These are phyloP conservation scores for Sanghuangporus sanghuang DNA, from an alignment of 1,284 basidiomycete species.

Conservation along the genomic window DNA sequence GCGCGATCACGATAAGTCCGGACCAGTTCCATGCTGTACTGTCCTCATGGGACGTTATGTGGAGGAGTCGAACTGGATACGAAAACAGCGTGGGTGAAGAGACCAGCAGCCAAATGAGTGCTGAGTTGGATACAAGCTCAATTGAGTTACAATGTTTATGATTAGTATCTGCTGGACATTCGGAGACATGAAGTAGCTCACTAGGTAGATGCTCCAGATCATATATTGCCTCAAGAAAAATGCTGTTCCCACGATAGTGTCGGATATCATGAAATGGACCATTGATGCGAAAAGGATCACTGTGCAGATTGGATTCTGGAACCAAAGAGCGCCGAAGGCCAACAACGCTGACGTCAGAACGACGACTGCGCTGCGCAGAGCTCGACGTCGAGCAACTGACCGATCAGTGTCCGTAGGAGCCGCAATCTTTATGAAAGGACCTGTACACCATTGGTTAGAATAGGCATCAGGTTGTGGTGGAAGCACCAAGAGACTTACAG, in stretches of 20 bases:
- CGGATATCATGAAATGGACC: conserved; percentile 4
- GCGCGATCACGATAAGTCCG: neutral
- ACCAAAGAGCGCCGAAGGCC: neutral
- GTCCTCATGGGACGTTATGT: neutral
- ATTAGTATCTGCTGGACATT: neutral
- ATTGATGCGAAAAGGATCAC: conserved; percentile 4
- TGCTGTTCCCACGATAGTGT: neutral
- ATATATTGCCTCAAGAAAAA: neutral
- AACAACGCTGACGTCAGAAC: neutral
- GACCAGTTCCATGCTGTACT: neutral
- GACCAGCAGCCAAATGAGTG: neutral
- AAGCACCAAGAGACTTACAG: neutral
- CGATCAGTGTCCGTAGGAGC: neutral
- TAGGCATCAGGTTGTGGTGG: neutral
- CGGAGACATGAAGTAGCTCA: neutral
- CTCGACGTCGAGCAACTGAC: neutral
- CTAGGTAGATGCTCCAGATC: neutral
- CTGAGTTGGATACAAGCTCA: neutral
- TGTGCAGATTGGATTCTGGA: neutral
- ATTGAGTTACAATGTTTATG: neutral
- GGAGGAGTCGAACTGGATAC: neutral
- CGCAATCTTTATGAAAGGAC: neutral
- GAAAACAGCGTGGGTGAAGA: neutral
- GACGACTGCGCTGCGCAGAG: neutral
- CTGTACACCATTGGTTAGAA: neutral